Conservation (phyloP, 495 filamentous ascomycete genomes). For the Elasticomyces elasticus region DNA sequence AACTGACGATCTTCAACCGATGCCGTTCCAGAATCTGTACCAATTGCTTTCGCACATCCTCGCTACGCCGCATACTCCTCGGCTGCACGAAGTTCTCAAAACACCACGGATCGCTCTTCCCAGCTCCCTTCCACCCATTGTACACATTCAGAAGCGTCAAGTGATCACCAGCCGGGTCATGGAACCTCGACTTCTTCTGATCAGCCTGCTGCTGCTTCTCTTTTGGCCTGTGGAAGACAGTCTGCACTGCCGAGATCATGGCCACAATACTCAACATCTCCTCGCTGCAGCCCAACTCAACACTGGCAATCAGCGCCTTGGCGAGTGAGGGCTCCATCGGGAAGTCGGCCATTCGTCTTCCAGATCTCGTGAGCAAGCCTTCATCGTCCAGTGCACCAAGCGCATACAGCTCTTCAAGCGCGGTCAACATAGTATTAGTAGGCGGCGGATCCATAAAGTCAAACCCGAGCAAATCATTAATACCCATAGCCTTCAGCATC, state of each 20-base stretch:
- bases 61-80: slow-evolving; percentile 71
- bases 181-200: slow-evolving; percentile 95
- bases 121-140: slow-evolving; percentile 80
- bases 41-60: slow-evolving; percentile 86
- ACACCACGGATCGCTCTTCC: slow-evolving; percentile 82
- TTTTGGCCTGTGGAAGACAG: slow-evolving; percentile 87
- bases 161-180: slow-evolving; percentile 90
- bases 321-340: slow-evolving; percentile 84
- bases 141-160: slow-evolving; percentile 93
- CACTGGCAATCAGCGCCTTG: slow-evolving; percentile 80
- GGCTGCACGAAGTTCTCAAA: slow-evolving; percentile 97
- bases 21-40: slow-evolving; percentile 88
- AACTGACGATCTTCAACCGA: slow-evolving; percentile 68
- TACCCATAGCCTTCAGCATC: slow-evolving; percentile 98
- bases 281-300: slow-evolving; percentile 80
- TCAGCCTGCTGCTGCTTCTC: slow-evolving; percentile 94
- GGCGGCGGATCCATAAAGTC: slow-evolving; percentile 99
- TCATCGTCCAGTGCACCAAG: slow-evolving; percentile 90
- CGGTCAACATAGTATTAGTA: slow-evolving; percentile 94
- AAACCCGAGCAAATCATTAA: slow-evolving; percentile 94
- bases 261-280: slow-evolving; percentile 91
- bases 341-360: slow-evolving; percentile 96
- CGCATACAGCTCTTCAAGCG: slow-evolving; percentile 89
- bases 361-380: slow-evolving; percentile 83
- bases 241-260: slow-evolving; percentile 71